Evolutionary conservation across 2,329 filamentous ascomycete genomes (phyloP).

Genomic region (Colletotrichum nymphaeae): DNA sequence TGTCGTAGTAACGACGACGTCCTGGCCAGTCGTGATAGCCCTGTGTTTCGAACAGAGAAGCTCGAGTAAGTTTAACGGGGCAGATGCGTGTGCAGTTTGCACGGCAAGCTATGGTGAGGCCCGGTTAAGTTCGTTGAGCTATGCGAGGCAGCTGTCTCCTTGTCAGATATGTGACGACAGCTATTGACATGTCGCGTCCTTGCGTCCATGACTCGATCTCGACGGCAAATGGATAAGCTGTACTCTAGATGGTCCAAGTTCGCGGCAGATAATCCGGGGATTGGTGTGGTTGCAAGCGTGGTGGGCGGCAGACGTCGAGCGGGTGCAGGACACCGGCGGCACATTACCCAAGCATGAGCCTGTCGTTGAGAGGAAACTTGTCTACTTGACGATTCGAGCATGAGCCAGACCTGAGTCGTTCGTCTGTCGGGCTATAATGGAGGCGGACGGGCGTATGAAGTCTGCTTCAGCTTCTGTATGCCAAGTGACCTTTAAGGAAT

Average conservation of each 20-base stretch:
- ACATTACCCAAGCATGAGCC: conserved; percentile 1
- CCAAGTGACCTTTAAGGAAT: background rate
- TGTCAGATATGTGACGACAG: conserved; percentile 2
- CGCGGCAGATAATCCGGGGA: background rate
- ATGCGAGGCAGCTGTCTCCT: background rate
- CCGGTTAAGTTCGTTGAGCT: background rate
- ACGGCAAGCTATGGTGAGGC: background rate
- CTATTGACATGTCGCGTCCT: background rate
- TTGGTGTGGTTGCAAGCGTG: background rate
- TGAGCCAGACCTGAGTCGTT: background rate
- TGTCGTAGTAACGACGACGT: conserved; percentile 22
- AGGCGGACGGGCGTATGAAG: background rate
- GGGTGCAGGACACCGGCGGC: background rate
- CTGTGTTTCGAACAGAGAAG: conserved; percentile 28
- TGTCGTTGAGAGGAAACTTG: background rate
- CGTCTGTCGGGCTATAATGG: background rate
- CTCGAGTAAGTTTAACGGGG: conserved; percentile 14
- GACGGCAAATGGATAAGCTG: background rate
- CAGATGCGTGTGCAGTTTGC: background rate
- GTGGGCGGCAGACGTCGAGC: background rate
- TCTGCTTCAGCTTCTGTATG: background rate
- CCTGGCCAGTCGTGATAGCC: conserved; percentile 12
- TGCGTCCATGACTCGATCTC: conserved; percentile 12
- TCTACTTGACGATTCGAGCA: background rate
- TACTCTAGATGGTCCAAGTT: background rate